Evolutionary conservation across 192 early-diverging fungal genomes (phyloP), one percentile per base, ranked within the genome.

Genomic region (Coemansia sp.): DNA sequence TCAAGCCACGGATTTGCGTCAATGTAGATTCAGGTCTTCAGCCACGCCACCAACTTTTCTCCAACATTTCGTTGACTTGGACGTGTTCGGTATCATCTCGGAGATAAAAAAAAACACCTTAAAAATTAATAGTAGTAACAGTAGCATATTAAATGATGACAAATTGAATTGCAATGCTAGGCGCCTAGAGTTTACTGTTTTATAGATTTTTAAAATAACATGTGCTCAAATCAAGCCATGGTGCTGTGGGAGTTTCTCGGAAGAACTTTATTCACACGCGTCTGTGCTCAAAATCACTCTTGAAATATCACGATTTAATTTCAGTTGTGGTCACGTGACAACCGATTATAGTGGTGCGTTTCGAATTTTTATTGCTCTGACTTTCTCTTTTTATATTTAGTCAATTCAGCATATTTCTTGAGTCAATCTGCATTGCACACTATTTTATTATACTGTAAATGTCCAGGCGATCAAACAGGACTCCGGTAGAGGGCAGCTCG

Each of bases 391-490:
- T 42, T n/a, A 15, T 17, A 17, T 20, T 48, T 48, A 2, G 46
- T 48, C 15, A 19, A 8, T 48, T 21, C 15, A 19, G 8, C 7
- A 0, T 20, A 48, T 7, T 17, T 19, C n/a, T 20, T 31, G 31
- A 48, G n/a, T 21, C 17, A 19, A 19, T 48, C 15, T 48, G 17
- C 17, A 48, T 48, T 48, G 15, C 46, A 48, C 17, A 8, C 17
- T 12, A n/a, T 17, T 19, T 19, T 21, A 0, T 8, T 20, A 3
- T 8, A n/a, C 46, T 3, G 46, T 19, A 48, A 48, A 71, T 78
- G 75, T 65, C 75, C 19, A 60, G 75, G 46, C 70, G 75, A 65
- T 23, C 66, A 11, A 72, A 72, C 61, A 55, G 70, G 57, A 72
- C 75, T 11, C 75, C 75, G 2, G 23, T 62, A 21, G 60, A 66